Evolutionary conservation across 2,329 filamentous ascomycete genomes (phyloP).

Genomic region (Sporothrix pseudoabietina): DNA sequence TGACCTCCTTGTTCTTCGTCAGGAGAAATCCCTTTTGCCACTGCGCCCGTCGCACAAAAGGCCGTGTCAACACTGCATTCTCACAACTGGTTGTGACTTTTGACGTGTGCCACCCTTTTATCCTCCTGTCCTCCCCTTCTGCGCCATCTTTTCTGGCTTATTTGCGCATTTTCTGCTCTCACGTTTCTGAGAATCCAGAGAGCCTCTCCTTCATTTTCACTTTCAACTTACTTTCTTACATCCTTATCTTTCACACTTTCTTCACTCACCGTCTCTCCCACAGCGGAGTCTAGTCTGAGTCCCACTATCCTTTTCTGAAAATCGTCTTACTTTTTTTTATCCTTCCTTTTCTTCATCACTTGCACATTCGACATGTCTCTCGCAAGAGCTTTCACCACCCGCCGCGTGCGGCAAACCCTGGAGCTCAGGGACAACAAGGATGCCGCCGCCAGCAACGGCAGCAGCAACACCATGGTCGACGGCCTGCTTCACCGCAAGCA

Average conservation of each 20-base stretch:
- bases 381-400: constrained; percentile 71
- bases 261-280: not conserved
- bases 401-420: constrained; percentile 61
- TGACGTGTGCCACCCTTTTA: constrained; percentile 13
- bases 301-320: constrained; percentile 24
- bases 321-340: not conserved
- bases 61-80: constrained; percentile 12
- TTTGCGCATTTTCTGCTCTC: not conserved
- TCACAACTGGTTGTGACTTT: constrained; percentile 35
- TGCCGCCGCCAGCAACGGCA: not conserved
- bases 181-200: not conserved
- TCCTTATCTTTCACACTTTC: constrained; percentile 16
- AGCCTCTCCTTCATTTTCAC: constrained; percentile 10
- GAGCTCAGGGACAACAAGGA: constrained; percentile 47
- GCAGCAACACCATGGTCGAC: constrained; percentile 37
- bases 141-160: constrained; percentile 1
- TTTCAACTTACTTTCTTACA: not conserved
- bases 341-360: constrained; percentile 10
- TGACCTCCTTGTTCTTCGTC: constrained; percentile 10
- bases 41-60: constrained; percentile 19
- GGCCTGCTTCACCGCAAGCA: constrained; percentile 52
- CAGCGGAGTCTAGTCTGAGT: constrained; percentile 10
- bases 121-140: not conserved
- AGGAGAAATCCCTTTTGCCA: not conserved
- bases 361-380: constrained; percentile 45